phyloP scores from a whole-genome alignment of 23 red algal species.

The Porphyridium purpureum region DNA sequence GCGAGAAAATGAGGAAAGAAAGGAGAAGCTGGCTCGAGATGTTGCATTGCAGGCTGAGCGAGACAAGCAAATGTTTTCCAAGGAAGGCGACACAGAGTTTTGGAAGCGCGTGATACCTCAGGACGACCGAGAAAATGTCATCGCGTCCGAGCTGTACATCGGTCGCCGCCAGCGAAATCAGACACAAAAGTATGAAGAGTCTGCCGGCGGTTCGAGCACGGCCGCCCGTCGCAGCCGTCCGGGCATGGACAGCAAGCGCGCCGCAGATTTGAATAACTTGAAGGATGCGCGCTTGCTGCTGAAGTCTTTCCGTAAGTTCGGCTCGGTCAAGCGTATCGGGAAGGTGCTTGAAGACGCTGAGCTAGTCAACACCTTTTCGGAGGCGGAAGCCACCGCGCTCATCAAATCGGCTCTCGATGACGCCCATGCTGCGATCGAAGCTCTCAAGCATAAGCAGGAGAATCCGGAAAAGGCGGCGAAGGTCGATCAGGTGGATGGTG shows the following conservation, averaged over 20 bases:
- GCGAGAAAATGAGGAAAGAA: constrained; percentile 17
- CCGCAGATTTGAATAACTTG: too few species aligned
- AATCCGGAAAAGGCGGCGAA: constrained; percentile 6
- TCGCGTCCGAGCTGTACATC: constrained; percentile 22
- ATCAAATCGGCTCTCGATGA: constrained; percentile 33
- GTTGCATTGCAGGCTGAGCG: constrained; percentile 4
- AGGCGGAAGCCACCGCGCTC: constrained; percentile 22
- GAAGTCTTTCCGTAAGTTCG: constrained; percentile 65
- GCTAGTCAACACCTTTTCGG: constrained; percentile 33
- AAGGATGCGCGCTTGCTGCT: constrained; percentile 47
- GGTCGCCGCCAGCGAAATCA: constrained; percentile 40
- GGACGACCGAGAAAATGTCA: constrained; percentile 39
- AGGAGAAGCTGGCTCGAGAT: constrained; percentile 12
- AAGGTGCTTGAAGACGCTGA: constrained; percentile 45
- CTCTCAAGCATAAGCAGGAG: not conserved
- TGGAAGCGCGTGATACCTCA: constrained; percentile 79
- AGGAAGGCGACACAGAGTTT: constrained; percentile 71
- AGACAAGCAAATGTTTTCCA: constrained; percentile 6
- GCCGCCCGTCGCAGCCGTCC: not conserved
- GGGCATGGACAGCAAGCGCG: constrained; percentile 13
- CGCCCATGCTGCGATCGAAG: constrained; percentile 20
- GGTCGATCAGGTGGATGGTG: too few species aligned
- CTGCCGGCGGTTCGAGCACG: not conserved
- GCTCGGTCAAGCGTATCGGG: constrained; percentile 9
- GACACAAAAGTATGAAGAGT: constrained; percentile 13